Base-by-base conservation (phyloP, 164 flowering plant species). In the Cinnamomum chago region DNA sequence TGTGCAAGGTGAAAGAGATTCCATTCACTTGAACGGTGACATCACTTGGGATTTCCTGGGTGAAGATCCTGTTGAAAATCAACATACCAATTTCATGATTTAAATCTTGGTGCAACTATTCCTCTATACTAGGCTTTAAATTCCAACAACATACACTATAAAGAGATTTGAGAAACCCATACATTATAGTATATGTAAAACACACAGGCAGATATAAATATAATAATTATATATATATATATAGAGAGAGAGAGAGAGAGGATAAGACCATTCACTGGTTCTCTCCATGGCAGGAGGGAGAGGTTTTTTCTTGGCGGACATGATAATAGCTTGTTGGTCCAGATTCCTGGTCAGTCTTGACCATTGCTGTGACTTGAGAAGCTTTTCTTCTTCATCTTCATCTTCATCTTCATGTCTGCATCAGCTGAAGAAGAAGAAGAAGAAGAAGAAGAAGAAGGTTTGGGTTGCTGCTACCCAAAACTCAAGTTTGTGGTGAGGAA, bases 41-140 rank as follows among this genome's bases (percentile, higher is more conserved):
- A 82, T 95, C 98, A 72, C 92, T 92, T 0, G 97, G 95, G 74
- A 93, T 87, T 79, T 95, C 98, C 83, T 90, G 98, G 52, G 99
- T 91, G 75, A 84, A 90, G 80, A 91, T 93, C 99, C 99, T 95
- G 93, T 68, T 62, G 65, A 82, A 81, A 74, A 76, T 71, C 77
- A 72, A 76, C 47, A 40, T 28, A 55, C 47, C 58, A 60, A 71
- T 17, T 18, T n/a, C 74, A 75, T 30, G 55, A 72, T 23, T 67
- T 71, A 13, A 40, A 70, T 75, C 47, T 20, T 66, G 13, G 33
- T 70, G 70, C 52, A 72, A 58, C 50, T 52, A 68, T n/a, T 5
- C 23, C 60, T 73, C 55, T 35, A 30, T 30, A 72, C 66, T 27
- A 27, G 12, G 67, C 65, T 22, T 50, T 17, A 20, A 67, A 68